Evolutionary conservation across 1,284 basidiomycete genomes (phyloP).

Genomic region (Hypsizygus ulmarius): DNA sequence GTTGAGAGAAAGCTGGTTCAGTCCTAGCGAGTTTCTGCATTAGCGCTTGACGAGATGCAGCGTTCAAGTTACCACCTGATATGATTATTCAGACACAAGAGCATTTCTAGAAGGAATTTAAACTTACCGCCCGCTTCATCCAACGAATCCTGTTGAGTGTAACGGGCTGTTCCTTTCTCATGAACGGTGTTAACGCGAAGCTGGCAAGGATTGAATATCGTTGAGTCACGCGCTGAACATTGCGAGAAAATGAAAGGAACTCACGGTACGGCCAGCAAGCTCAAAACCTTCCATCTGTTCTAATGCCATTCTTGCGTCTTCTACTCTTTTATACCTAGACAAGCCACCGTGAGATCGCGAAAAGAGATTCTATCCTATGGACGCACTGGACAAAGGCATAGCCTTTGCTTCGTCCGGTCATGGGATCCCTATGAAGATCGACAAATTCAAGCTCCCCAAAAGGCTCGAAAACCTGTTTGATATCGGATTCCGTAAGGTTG

Average conservation of each 20-base stretch:
- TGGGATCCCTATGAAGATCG: constrained; percentile 92
- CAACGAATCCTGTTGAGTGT: constrained; percentile 75
- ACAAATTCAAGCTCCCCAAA: constrained; percentile 98
- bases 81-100: constrained; percentile 3
- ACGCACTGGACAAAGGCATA: constrained; percentile 96
- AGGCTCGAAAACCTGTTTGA: constrained; percentile 97
- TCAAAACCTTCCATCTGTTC: constrained; percentile 99
- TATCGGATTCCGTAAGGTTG: constrained; percentile 93
- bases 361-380: constrained; percentile 1
- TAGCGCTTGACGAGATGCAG: constrained; percentile 92
- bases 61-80: constrained; percentile 88
- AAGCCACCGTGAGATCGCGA: not conserved
- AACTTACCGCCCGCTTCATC: constrained; percentile 77
- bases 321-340: constrained; percentile 77
- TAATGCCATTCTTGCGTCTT: constrained; percentile 93
- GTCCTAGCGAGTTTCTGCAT: constrained; percentile 99
- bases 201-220: constrained; percentile 37
- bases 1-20: constrained; percentile 58
- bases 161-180: constrained; percentile 77
- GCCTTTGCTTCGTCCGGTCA: constrained; percentile 93
- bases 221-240: not conserved
- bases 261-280: constrained; percentile 87
- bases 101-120: not conserved
- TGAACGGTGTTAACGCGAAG: constrained; percentile 89
- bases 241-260: constrained; percentile 25